These are phyloP conservation scores for Colletotrichum musicola DNA, from an alignment of 2,329 filamentous ascomycete genomes.

Conservation along the genomic window DNA sequence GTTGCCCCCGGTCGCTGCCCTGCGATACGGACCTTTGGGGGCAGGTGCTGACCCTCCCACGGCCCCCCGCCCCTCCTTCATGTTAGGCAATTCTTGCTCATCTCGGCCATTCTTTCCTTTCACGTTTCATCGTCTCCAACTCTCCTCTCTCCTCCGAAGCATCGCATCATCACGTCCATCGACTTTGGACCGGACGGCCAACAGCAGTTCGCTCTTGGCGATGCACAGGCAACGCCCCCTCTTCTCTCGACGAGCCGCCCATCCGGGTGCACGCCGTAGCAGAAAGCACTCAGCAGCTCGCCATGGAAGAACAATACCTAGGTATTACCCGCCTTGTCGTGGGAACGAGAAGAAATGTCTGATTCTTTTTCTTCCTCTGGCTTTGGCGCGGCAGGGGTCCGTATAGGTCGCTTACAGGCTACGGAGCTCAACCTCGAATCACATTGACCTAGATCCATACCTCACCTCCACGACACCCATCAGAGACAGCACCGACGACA, in stretches of 20 bases:
- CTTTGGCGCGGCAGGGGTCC: conserved; percentile 18
- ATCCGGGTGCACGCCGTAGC: neutral
- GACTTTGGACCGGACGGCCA: conserved; percentile 14
- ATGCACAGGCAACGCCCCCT: conserved; percentile 1
- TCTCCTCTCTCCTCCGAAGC: conserved; percentile 2
- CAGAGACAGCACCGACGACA: neutral
- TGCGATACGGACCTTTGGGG: conserved; percentile 7
- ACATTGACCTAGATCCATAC: neutral
- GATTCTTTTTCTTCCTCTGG: conserved; percentile 1
- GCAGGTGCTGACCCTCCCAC: too few relatives aligned
- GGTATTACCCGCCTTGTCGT: neutral
- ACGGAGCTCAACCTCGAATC: conserved; percentile 1
- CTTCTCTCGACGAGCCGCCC: neutral
- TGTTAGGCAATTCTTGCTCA: conserved; percentile 28
- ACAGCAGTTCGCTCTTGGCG: neutral
- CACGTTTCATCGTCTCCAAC: conserved; percentile 11
- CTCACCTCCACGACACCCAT: neutral
- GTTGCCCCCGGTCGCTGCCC: conserved; percentile 17
- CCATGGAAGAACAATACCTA: neutral
- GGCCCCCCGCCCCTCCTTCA: neutral
- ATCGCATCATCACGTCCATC: neutral
- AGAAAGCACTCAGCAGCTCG: neutral
- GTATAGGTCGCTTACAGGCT: neutral
- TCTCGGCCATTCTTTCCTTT: conserved; percentile 35
- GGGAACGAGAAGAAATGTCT: conserved; percentile 33